Evolutionary conservation across 352 stramenopile species (phyloP).

Genomic region (Phytophthora megakarya): DNA sequence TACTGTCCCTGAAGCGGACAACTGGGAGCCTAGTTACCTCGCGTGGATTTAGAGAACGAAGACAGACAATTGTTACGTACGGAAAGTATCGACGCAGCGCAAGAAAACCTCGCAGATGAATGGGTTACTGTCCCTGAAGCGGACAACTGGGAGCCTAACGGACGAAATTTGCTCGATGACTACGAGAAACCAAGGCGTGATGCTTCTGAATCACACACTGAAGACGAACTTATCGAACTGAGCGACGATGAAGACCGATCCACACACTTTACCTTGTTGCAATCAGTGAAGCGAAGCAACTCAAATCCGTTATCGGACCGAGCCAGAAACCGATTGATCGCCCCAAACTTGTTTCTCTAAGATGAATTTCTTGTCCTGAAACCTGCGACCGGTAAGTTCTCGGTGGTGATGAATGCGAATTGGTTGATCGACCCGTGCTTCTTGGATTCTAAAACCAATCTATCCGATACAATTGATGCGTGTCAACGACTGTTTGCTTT

Average conservation of each 20-base stretch:
- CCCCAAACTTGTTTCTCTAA: not conserved
- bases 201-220: conserved; percentile 15
- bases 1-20: conserved; percentile 15
- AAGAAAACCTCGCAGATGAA: conserved; percentile 12
- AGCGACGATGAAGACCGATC: conserved; percentile 44
- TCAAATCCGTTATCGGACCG: not conserved
- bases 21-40: conserved; percentile 31
- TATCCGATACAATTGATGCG: too few species aligned
- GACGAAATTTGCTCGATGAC: conserved; percentile 26
- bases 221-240: conserved; percentile 46
- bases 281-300: conserved; percentile 1
- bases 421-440: too few species aligned
- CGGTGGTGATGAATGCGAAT: too few species aligned
- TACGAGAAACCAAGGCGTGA: not conserved
- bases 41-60: conserved; percentile 14
- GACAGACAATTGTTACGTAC: conserved; percentile 15
- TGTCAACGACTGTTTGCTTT: too few species aligned
- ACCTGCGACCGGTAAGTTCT: too few species aligned
- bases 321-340: not conserved
- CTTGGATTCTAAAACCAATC: too few species aligned
- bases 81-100: conserved; percentile 8
- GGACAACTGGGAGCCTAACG: conserved; percentile 34
- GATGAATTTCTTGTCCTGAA: too few species aligned
- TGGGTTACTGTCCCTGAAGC: conserved; percentile 13
- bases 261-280: conserved; percentile 4